Evolutionary conservation across 2,329 filamentous ascomycete genomes (phyloP), one percentile per base, ranked within the genome.

Genomic region (Rutstroemia sydowiana): DNA sequence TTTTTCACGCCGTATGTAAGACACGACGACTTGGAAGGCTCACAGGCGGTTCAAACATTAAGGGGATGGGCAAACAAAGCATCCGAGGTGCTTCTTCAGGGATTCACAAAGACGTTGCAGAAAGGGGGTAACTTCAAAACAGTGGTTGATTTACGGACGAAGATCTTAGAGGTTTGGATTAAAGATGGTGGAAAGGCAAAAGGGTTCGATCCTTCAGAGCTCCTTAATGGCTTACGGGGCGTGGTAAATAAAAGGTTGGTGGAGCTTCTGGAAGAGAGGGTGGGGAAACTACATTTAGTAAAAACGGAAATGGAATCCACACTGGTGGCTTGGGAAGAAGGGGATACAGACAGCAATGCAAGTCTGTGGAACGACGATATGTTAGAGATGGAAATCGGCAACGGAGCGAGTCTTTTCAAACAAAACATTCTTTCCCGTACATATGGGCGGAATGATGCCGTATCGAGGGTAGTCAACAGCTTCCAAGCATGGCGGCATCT

Each of bases 1-100:
- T 86, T 85, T 58, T 96, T 95, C 65, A 92, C 84, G 1, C 91
- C 91, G 0, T 95, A 89, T 71, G 87, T 95, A 32, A 82, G 87
- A 28, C 84, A 95, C 61, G 88, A 91, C 58, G 87, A 93, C 58
- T 68, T 88, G 4, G 78, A 82, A 21, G 79, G 77, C 18, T 69
- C 73, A 21, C 76, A 82, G 55, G 79, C 80, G 1, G 75, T 76
- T 39, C 76, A 80, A 2, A 80, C 80, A 67, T 74, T 88, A 13
- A 75, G 75, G 20, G 66, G 65, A 26, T 91, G 87, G 86, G 81
- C 82, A 0, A 74, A 74, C 46, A 74, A 76, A 46, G 82, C 81
- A 1, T 78, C 80, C 16, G 70, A 77, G 41, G 73, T 76, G 7
- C 70, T 89, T 50, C 65, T 87, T 1, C 68, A 75, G n/a, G 84